Evolutionary conservation across 176 grass and related monocot species (phyloP).

Genomic region (Avena atlantica): DNA sequence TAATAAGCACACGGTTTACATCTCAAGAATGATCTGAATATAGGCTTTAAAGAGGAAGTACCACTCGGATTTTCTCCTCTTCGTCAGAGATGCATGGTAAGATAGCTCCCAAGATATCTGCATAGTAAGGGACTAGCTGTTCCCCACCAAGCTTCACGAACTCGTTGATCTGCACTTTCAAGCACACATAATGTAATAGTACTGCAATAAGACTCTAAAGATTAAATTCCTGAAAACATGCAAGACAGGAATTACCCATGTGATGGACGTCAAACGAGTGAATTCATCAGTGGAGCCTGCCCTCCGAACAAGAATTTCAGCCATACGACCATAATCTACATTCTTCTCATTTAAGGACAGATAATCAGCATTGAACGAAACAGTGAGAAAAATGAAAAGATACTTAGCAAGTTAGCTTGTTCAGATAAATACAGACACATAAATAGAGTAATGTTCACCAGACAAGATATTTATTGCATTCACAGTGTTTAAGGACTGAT

Average conservation of each 20-base stretch:
- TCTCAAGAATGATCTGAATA: constrained; percentile 28
- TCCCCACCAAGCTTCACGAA: constrained; percentile 99
- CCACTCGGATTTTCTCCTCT: constrained; percentile 99
- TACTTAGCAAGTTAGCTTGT: constrained; percentile 10
- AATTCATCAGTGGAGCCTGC: constrained; percentile 92
- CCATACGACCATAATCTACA: constrained; percentile 99
- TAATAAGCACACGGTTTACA: constrained; percentile 20
- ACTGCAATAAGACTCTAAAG: constrained; percentile 37
- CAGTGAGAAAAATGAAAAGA: no score
- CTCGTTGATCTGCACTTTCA: constrained; percentile 85
- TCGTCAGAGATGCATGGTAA: constrained; percentile 96
- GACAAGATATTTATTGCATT: constrained; percentile 6
- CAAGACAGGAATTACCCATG: constrained; percentile 77
- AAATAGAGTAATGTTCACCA: constrained; percentile 23
- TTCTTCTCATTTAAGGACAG: constrained; percentile 65
- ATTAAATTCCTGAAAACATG: constrained; percentile 30
- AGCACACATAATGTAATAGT: constrained; percentile 46
- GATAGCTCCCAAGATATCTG: constrained; percentile 95
- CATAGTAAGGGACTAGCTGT: constrained; percentile 97
- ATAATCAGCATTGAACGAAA: constrained; percentile 37
- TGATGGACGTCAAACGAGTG: constrained; percentile 95
- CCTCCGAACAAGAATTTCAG: constrained; percentile 97
- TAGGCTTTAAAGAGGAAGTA: constrained; percentile 48
- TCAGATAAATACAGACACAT: constrained; percentile 25
- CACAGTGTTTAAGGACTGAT: constrained; percentile 33